Base-by-base conservation (phyloP, 2,329 filamentous ascomycete species). In the Talaromyces marneffei region DNA sequence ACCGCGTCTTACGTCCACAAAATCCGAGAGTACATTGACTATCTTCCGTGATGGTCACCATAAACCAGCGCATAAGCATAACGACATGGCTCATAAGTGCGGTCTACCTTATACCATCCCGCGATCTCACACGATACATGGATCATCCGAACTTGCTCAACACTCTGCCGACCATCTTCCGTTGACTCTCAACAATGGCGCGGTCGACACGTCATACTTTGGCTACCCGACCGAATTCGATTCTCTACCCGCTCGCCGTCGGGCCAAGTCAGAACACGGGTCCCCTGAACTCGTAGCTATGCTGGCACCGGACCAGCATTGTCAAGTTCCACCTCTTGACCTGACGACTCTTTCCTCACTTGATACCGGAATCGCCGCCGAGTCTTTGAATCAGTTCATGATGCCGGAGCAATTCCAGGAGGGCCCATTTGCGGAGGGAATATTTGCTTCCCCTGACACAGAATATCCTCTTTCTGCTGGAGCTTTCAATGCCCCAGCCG, bases 11-110 rank as follows among this genome's bases (percentile, higher is more conserved):
- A 82, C 81, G 44, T 78, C 81, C 52, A 81, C 81, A 61, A 83
- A 83, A 66, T 86, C 83, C 25, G 85, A 87, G 57, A 81, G 80
- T 62, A 82, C 80, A 31, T 74, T 87, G 67, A 86, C 83, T 18
- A 78, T 85, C 62, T 86, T 86, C 69, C 78, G 83, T 23, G 86
- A 87, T 68, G 85, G 85, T 62, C 84, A 87, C 66, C 84, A 87
- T 74, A 86, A 86, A 74, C 85, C 85, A 10, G 82, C 81, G 56
- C 85, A 87, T 69, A 83, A 85, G 66, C 83, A 85, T 74, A 87
- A 87, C 73, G 83, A 86, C 71, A 80, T 83, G 65, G 84, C 84
- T 62, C 85, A 87, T 68, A 83, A 86, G 63, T 84, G 81, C 60
- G 84, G 84, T 62, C 75, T 82, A 66, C 85, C 85, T 1, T 88